phyloP scores from a whole-genome alignment of 1,139 yeast genomes.

The Kodamaea sp. region DNA sequence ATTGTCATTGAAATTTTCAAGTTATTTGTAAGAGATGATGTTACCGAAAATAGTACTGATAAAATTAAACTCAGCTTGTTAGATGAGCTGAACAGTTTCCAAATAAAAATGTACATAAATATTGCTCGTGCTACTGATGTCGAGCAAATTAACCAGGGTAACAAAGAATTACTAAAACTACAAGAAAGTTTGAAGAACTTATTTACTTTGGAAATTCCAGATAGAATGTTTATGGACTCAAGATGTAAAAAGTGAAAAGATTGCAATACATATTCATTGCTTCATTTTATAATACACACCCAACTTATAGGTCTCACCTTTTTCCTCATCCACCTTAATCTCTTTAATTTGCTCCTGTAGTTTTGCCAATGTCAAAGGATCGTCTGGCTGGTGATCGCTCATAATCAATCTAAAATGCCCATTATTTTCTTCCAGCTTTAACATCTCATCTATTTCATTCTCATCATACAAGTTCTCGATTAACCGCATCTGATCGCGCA shows the following conservation, averaged over 20 bases:
- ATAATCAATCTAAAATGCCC: constrained; percentile 33
- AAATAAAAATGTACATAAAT: constrained; percentile 65
- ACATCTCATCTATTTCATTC: constrained; percentile 11
- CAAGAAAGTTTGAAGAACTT: constrained; percentile 67
- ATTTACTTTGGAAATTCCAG: constrained; percentile 68
- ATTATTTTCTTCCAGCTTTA: constrained; percentile 12
- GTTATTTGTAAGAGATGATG: constrained; percentile 43
- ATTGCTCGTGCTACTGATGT: constrained; percentile 73
- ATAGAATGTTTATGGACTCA: constrained; percentile 76
- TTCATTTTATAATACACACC: constrained; percentile 5
- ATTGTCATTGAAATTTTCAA: constrained; percentile 59
- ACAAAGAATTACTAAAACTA: constrained; percentile 55
- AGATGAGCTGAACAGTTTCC: constrained; percentile 55
- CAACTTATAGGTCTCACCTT: constrained; percentile 27
- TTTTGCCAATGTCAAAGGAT: constrained; percentile 22
- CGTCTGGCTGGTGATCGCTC: constrained; percentile 28
- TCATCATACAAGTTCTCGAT: constrained; percentile 40
- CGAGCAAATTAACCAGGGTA: constrained; percentile 64
- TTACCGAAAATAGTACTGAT: constrained; percentile 17
- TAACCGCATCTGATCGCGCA: constrained; percentile 46
- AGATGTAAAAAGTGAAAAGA: constrained; percentile 29
- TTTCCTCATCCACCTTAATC: constrained; percentile 21
- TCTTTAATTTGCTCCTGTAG: constrained; percentile 21
- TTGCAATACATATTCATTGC: neutral
- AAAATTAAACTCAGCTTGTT: constrained; percentile 41